Percentiles rank a stretch among this genome's conserved stretches.
Evolutionary conservation across 805 yeast species (phyloP).

Genomic region (Candida succiphila): DNA sequence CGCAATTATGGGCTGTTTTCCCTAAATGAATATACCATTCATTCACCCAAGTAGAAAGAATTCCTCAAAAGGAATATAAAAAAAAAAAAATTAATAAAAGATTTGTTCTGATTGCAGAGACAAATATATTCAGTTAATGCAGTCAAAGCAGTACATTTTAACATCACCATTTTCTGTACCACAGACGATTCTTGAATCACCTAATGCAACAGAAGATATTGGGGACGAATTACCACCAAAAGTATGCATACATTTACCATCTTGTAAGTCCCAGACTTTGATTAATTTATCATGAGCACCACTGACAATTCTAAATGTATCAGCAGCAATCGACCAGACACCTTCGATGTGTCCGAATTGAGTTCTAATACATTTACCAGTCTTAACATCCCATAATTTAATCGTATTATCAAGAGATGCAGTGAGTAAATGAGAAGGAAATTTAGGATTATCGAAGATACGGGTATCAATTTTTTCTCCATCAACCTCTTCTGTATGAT

Average conservation of each 20-base stretch:
- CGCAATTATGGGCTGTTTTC: too few relatives aligned
- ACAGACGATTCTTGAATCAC: constrained; percentile 82
- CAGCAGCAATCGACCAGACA: constrained; percentile 95
- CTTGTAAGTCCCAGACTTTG: constrained; percentile 93
- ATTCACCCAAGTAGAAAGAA: too few relatives aligned
- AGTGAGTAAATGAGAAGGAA: constrained; percentile 78
- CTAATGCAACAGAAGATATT: constrained; percentile 68
- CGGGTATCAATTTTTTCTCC: constrained; percentile 5
- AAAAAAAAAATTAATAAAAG: too few relatives aligned
- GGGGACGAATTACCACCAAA: constrained; percentile 62
- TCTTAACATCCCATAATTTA: constrained; percentile 80
- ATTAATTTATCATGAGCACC: constrained; percentile 90
- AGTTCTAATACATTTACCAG: constrained; percentile 85
- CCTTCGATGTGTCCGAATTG: constrained; percentile 98
- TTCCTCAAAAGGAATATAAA: too few relatives aligned
- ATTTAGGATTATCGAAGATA: constrained; percentile 21
- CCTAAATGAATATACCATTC: too few relatives aligned
- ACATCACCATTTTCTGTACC: constrained; percentile 87
- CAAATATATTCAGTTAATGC: neutral
- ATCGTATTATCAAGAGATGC: constrained; percentile 90
- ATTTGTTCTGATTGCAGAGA: too few relatives aligned
- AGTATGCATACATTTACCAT: constrained; percentile 90
- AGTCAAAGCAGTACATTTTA: constrained; percentile 73
- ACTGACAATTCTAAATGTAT: constrained; percentile 85
- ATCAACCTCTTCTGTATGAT: constrained; percentile 17